Evolutionary conservation across 2,329 filamentous ascomycete genomes (phyloP).

Genomic region (Cercospora zeae-maydis): DNA sequence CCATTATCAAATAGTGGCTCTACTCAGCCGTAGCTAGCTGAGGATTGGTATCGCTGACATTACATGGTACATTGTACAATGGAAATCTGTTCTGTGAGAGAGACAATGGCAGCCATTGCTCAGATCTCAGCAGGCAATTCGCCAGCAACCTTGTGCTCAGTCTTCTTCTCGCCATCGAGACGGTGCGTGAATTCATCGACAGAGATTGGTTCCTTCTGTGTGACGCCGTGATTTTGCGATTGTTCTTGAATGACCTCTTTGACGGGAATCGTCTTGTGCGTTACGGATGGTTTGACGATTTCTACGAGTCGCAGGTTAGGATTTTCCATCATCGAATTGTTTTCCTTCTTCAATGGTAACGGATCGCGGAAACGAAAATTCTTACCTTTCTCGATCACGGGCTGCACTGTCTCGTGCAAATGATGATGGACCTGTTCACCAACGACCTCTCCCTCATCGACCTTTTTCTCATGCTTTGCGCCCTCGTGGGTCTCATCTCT

Average conservation of each 20-base stretch:
- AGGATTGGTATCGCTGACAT: conserved; percentile 4
- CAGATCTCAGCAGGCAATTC: conserved; percentile 2
- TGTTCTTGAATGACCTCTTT: conserved; percentile 27
- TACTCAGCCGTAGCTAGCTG: conserved; percentile 11
- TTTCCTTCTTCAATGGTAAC: neutral
- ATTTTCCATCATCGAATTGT: no score
- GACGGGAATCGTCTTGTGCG: conserved; percentile 29
- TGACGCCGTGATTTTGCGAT: conserved; percentile 27
- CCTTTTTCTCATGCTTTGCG: conserved; percentile 16
- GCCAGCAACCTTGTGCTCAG: conserved; percentile 7
- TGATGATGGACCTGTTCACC: conserved; percentile 30
- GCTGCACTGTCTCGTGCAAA: conserved; percentile 30
- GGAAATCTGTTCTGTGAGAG: neutral
- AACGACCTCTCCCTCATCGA: conserved; percentile 17
- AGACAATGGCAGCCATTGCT: neutral
- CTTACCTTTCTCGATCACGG: conserved; percentile 30
- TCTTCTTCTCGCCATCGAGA: conserved; percentile 16
- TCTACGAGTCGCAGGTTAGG: conserved; percentile 15
- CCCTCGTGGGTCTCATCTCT: conserved; percentile 20
- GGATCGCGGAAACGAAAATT: neutral
- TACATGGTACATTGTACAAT: neutral
- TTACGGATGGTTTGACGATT: conserved; percentile 25
- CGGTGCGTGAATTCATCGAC: conserved; percentile 28
- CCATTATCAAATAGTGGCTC: neutral
- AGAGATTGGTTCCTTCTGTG: conserved; percentile 23